Percentiles rank a stretch among this genome's conserved stretches.
Conservation (phyloP, 495 filamentous ascomycete genomes). For the Penicillium atrosanguineum region DNA sequence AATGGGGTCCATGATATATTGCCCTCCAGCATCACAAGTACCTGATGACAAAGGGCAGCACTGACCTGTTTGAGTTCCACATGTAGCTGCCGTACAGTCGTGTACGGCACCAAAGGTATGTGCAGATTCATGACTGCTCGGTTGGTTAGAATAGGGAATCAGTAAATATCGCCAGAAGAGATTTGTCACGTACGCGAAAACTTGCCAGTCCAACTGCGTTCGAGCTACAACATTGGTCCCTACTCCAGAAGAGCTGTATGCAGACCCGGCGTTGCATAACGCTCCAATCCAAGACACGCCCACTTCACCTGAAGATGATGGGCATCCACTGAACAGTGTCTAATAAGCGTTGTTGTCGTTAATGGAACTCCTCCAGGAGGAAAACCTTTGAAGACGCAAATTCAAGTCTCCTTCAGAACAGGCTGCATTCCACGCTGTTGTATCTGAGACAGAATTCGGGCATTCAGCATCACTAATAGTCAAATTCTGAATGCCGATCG, state of each 20-base stretch:
- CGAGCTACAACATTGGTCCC: slow-evolving; percentile 81
- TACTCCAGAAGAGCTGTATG: slow-evolving; percentile 47
- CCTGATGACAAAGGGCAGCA: slow-evolving; percentile 72
- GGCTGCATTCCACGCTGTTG: slow-evolving; percentile 71
- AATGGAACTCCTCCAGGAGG: slow-evolving; percentile 66
- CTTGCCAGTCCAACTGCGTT: slow-evolving; percentile 83
- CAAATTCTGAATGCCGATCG: slow-evolving; percentile 76
- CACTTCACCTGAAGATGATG: slow-evolving; percentile 66
- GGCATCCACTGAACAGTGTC: slow-evolving; percentile 82
- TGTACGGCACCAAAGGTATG: slow-evolving; percentile 93
- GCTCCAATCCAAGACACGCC: slow-evolving; percentile 87
- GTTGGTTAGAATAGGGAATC: neutral
- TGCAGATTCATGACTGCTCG: slow-evolving; percentile 68
- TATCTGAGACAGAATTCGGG: slow-evolving; percentile 55
- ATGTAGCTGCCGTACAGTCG: slow-evolving; percentile 69
- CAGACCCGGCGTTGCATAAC: slow-evolving; percentile 62
- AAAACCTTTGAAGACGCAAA: slow-evolving; percentile 75
- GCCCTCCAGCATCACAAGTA: slow-evolving; percentile 67
- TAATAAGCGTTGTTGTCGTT: slow-evolving; percentile 80
- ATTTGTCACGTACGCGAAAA: slow-evolving; percentile 58
- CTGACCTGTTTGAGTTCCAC: slow-evolving; percentile 62
- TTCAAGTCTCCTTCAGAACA: slow-evolving; percentile 64
- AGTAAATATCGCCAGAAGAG: neutral
- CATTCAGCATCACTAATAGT: slow-evolving; percentile 66
- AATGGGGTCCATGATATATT: slow-evolving; percentile 89